A percentile compares a stretch with the other conserved stretches of the same genome.
phyloP scores from a whole-genome alignment of 768 basidiomycete genomes.

The Termitomyces sp. region DNA sequence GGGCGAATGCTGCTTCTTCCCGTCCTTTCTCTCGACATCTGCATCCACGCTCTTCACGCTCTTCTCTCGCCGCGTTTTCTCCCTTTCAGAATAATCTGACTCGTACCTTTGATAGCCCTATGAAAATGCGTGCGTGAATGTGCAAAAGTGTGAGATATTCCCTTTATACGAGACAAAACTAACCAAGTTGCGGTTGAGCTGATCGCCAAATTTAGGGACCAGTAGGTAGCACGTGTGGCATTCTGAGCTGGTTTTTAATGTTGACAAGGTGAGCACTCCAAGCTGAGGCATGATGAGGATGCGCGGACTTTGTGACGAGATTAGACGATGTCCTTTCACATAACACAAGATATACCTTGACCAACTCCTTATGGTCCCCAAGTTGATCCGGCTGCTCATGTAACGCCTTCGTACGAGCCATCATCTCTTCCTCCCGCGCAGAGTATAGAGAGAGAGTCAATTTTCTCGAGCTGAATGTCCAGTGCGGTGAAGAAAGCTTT shows the following conservation, averaged over 20 bases:
- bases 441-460: constrained; percentile 71
- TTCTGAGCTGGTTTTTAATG: constrained; percentile 1
- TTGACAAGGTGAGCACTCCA: constrained; percentile 8
- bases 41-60: neutral
- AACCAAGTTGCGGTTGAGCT: neutral
- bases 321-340: neutral
- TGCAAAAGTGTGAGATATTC: neutral
- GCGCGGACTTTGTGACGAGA: constrained; percentile 5
- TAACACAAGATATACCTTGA: constrained; percentile 39
- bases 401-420: constrained; percentile 39
- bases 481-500: constrained; percentile 71
- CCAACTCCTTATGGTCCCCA: constrained; percentile 56
- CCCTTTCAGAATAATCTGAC: neutral
- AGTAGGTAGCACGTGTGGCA: neutral
- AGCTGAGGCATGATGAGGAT: constrained; percentile 6
- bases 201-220: neutral
- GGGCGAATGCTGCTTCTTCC: constrained; percentile 4
- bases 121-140: neutral
- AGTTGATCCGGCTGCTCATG: constrained; percentile 73
- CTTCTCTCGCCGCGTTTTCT: neutral
- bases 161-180: neutral
- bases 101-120: neutral
- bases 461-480: constrained; percentile 77
- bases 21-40: constrained; percentile 3
- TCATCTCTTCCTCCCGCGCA: constrained; percentile 63